Conservation (phyloP, 2,329 filamentous ascomycete species). For the Metarhizium robertsii region DNA sequence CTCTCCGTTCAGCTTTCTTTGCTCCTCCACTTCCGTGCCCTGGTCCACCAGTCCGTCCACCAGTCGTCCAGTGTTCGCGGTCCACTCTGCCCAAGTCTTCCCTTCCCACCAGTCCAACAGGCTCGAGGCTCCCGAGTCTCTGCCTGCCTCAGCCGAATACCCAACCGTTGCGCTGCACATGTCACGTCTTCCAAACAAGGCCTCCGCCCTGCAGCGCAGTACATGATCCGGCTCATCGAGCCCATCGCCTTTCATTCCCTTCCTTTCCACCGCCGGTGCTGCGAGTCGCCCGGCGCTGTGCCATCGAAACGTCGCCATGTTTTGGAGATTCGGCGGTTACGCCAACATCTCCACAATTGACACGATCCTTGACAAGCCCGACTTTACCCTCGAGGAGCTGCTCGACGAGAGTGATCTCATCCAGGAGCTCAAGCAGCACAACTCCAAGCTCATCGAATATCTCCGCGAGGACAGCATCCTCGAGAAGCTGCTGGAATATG, state of each 20-base stretch:
- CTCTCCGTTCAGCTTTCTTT: slow-evolving; percentile 1
- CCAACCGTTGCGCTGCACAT: neutral
- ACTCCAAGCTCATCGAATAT: slow-evolving; percentile 94
- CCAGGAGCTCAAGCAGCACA: slow-evolving; percentile 96
- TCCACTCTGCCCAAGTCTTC: too few relatives aligned
- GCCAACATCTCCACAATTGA: slow-evolving; percentile 96
- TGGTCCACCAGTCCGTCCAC: neutral
- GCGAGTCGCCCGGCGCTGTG: slow-evolving; percentile 22
- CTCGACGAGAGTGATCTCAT: slow-evolving; percentile 94
- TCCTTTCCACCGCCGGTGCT: slow-evolving; percentile 20
- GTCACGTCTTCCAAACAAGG: neutral
- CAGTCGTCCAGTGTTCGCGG: too few relatives aligned
- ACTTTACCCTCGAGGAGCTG: slow-evolving; percentile 90
- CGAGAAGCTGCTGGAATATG: slow-evolving; percentile 80
- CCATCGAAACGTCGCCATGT: slow-evolving; percentile 61
- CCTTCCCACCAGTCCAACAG: neutral
- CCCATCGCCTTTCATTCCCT: slow-evolving; percentile 5
- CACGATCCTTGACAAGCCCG: slow-evolving; percentile 90
- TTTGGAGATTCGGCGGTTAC: slow-evolving; percentile 99
- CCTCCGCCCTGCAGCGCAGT: slow-evolving; percentile 7
- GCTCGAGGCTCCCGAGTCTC: neutral
- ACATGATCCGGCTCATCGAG: slow-evolving; percentile 10
- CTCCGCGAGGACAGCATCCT: slow-evolving; percentile 80
- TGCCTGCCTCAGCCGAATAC: slow-evolving; percentile 6
- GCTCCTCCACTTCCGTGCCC: neutral